Evolutionary conservation across 306 rosid genomes (phyloP), one percentile per base, ranked within the genome.

Genomic region (Geum urbanum): DNA sequence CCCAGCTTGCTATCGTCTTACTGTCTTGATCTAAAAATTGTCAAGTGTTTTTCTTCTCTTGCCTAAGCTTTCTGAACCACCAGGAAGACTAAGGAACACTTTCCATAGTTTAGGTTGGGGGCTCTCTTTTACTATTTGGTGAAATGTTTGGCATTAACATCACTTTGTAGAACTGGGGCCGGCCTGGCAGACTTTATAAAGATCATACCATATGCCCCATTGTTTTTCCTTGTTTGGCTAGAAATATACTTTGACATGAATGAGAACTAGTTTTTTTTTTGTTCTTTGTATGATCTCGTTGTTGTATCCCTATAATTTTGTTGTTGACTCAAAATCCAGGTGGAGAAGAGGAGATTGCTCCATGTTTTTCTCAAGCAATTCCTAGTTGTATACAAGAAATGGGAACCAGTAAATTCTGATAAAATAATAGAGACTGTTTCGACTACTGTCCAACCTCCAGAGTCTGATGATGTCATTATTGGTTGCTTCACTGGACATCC

Each of bases 401-500:
- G 99, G 99, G 85, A 83, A 74, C 97, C 99, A 57, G 80, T 81
- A 27, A 85, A 86, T 80, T 78, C 79, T 50, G 95, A 89, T 72
- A 77, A 76, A 73, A 60, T 84, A 19, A 64, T 85, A 54, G 96
- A 81, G 80, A 74, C 83, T 85, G 76, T 89, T 80, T 77, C 80
- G 57, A 67, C 71, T 69, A 41, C 86, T 72, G 22, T 67, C 32
- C 82, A 66, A 55, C 64, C 81, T 65, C 68, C 50, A 48, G 96
- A 94, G 48, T 81, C 75, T 37, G 84, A 84, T 75, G 86, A 85
- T 69, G 75, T 84, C 52, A 71, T 94, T 76, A 78, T 81, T 76
- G 99, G 99, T 78, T 94, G 99, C 85, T 85, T 85, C 62, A 78
- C 89, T 71, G 99, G 99, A 80, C 97, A 94, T 83, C 99, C 99